Base-by-base conservation (phyloP, 73 alveolate species). In the Symbiodinium pilosum region DNA sequence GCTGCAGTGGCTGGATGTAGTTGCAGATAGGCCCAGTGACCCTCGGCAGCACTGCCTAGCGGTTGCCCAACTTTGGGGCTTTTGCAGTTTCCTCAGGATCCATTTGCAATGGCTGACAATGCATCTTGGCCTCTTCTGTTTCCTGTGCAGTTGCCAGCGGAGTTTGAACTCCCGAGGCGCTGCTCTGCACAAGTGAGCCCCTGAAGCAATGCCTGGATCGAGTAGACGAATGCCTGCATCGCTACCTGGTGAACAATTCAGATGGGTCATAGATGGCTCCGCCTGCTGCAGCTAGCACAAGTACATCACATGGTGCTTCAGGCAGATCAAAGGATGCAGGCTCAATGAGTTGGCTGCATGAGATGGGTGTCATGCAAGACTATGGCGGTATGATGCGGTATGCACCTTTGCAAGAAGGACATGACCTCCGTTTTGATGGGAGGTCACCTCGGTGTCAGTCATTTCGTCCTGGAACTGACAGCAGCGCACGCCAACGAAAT, bases 401-500 rank as follows among this genome's bases (percentile, higher is more conserved):
- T n/a, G n/a, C n/a, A n/a, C n/a, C n/a, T n/a, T n/a, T n/a, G n/a
- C n/a, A n/a, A n/a, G n/a, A n/a, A n/a, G n/a, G n/a, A n/a, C n/a
- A n/a, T n/a, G n/a, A n/a, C n/a, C n/a, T n/a, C n/a, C n/a, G n/a
- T n/a, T n/a, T n/a, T n/a, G n/a, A 32, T 64, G 39, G 3, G 41
- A 64, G 81, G 81, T 38, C 81, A 64, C 39, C 41, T n/a, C 30
- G 81, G 81, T 14, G 30, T 20, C 0, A 75, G 42, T 42, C 94
- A 87, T 85, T 87, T 87, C 20, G 56, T 81, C 56, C 43, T 87
- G 54, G 94, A 87, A 85, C 84, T 87, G 44, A 56, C 94, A 0
- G 94, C 94, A 39, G 94, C 94, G 34, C 94, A 87, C 43, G 94
- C 94, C n/a, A 87, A 87, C 28, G 94, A 87, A 52, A 87, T 87